phyloP scores from a whole-genome alignment of 768 basidiomycete species.

The Calocera viscosa region DNA sequence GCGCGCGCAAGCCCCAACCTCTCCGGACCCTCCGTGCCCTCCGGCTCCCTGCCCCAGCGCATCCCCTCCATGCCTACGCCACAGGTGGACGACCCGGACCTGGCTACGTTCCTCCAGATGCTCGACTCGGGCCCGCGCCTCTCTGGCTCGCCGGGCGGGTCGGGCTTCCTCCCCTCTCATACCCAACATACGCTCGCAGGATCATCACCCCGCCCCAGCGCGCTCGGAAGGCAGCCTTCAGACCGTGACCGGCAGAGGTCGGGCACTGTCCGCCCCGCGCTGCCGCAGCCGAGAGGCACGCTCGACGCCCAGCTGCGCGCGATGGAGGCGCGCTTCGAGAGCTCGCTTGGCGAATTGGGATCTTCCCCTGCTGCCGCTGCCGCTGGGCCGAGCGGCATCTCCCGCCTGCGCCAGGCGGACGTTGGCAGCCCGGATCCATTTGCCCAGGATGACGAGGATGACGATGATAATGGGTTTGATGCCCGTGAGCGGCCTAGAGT shows the following conservation, averaged over 20 bases:
- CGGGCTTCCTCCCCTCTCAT: background rate
- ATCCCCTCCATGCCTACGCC: background rate
- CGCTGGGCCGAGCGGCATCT: background rate
- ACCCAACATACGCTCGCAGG: background rate
- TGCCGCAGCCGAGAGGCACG: background rate
- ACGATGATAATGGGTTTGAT: background rate
- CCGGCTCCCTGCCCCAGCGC: background rate
- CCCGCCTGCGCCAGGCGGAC: background rate
- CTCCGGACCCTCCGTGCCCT: too few relatives aligned
- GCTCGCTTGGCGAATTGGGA: background rate
- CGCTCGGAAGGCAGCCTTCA: background rate
- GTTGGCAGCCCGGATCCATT: background rate
- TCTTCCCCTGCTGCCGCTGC: background rate
- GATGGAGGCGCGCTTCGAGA: background rate
- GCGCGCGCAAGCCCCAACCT: background rate
- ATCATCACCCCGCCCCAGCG: background rate
- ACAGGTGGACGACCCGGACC: slow-evolving; percentile 1
- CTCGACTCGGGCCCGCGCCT: background rate
- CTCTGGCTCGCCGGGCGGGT: background rate
- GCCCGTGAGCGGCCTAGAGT: background rate
- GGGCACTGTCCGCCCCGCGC: background rate
- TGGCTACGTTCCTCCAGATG: background rate
- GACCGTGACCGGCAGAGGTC: background rate
- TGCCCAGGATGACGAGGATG: background rate
- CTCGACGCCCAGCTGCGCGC: background rate